These are phyloP conservation scores for Annona cherimola DNA, from an alignment of 164 flowering plant species.

Conservation along the genomic window DNA sequence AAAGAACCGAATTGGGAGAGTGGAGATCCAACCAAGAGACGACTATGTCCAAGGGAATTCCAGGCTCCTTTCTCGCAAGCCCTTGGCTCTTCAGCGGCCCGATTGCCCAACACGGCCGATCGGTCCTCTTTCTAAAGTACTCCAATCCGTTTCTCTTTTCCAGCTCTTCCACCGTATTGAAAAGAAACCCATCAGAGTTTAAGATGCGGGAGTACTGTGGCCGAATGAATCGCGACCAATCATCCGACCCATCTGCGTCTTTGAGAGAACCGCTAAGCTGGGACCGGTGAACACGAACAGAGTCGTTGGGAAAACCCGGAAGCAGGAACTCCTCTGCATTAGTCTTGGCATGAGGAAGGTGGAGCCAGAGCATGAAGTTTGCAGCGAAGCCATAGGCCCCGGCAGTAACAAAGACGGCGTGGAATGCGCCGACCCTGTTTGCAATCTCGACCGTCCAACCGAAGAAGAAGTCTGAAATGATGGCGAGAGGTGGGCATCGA, in stretches of 20 bases:
- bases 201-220: neutral
- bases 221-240: neutral
- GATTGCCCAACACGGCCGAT: conserved; percentile 4
- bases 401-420: neutral
- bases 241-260: neutral
- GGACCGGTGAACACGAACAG: neutral
- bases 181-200: neutral
- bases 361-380: neutral
- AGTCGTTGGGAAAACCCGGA: conserved; percentile 5
- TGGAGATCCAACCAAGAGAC: conserved; percentile 1
- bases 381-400: conserved; percentile 1
- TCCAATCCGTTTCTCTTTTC: conserved; percentile 3
- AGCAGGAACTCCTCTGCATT: conserved; percentile 1
- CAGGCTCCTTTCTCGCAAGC: conserved; percentile 4
- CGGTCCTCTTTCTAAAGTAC: conserved; percentile 7
- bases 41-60: neutral
- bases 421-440: neutral
- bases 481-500: conserved; percentile 7
- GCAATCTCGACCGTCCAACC: conserved; percentile 13
- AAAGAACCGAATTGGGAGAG: conserved; percentile 1
- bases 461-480: conserved; percentile 15
- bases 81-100: conserved; percentile 7
- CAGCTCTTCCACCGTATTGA: conserved; percentile 7
- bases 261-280: neutral
- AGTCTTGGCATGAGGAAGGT: neutral